Base-by-base conservation (phyloP, 2,329 filamentous ascomycete species). In the Magnaporthiopsis rhizophila region DNA sequence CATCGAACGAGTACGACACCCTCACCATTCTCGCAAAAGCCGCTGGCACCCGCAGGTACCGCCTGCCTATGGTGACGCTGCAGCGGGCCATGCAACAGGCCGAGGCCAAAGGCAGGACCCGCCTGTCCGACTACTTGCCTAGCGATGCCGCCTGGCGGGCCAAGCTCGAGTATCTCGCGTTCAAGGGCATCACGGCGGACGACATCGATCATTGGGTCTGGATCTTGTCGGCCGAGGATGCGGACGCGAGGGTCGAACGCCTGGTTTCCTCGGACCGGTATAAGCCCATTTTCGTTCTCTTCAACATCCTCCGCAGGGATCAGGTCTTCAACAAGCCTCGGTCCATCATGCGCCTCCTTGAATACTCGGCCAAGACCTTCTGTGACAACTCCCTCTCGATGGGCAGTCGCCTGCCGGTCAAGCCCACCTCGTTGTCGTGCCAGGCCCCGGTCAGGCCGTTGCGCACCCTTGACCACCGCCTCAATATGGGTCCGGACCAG, bases 171-270 rank as follows among this genome's bases (percentile, higher is more conserved):
- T 68, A 67, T 26, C 64, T 79, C 12, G 69, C 69, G 2, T 65
- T 64, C 57, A 75, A 72, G 61, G 77, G 76, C 7, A 71, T 75
- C 65, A 68, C 69, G 1, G 70, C 70, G 64, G 69, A 69, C 1
- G 72, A 79, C 56, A 61, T 80, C 36, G 72, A 73, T 15, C 74
- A 75, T 56, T 80, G 78, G 78, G 64, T 75, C 57, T 79, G 76
- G 77, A 77, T 81, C 30, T 61, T 81, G 24, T 72, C 70, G 0
- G 75, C 71, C 0, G 65, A 72, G 8, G 68, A 73, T 60, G 72
- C 73, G 9, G 78, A 79, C 64, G 68, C 62, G 57, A 74, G 74
- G 18, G 69, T 77, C 8, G 67, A 73, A 59, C 74, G 78, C 13
- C 72, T 80, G 28, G 62, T 77, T 56, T 73, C 72, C 1, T 71